Conservation (phyloP, 1,284 basidiomycete species). For the Hemileia vastatrix region DNA sequence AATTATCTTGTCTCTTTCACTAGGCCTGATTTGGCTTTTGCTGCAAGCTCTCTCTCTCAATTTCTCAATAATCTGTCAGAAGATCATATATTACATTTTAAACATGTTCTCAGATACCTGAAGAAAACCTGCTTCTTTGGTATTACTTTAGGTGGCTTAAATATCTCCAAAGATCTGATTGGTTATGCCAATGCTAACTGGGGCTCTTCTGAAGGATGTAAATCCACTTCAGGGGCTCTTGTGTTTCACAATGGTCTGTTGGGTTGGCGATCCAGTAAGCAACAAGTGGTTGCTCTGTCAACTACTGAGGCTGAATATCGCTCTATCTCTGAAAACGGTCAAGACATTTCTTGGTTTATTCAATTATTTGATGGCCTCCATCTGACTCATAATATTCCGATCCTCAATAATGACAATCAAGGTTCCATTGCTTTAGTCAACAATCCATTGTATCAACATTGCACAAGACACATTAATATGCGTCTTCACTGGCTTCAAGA, state of each 20-base stretch:
- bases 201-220: no score
- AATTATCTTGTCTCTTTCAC: conserved; percentile 11
- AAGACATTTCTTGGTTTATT: background rate
- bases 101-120: background rate
- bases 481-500: background rate
- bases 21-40: conserved; percentile 5
- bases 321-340: background rate
- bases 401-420: no score
- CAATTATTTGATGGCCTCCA: no score
- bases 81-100: background rate
- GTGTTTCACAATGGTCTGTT: no score
- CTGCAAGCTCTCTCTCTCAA: background rate
- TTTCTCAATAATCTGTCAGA: background rate
- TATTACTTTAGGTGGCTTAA: background rate
- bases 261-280: no score
- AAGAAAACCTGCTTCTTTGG: background rate
- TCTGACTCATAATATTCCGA: no score
- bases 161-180: background rate
- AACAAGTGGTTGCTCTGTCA: no score
- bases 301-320: background rate
- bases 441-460: background rate
- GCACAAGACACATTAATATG: background rate
- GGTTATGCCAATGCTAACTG: no score
- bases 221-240: no score
- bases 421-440: background rate